Base-by-base conservation (phyloP, 371 early-diverging fungal genomes). In the Mortierella sp. region DNA sequence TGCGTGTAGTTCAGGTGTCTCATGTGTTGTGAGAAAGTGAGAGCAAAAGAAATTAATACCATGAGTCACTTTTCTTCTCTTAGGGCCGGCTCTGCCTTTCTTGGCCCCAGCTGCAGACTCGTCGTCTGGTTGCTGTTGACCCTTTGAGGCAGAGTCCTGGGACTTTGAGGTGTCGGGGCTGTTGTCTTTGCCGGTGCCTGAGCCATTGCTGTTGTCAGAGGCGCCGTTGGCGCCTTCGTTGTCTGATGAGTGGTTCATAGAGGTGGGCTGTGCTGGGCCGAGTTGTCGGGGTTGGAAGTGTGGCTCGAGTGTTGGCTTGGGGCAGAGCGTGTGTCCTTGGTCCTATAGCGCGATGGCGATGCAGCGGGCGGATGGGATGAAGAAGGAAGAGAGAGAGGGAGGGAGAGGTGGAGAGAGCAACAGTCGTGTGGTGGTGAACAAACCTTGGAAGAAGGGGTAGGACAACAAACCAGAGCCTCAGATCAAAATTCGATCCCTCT, bases 1-100 rank as follows among this genome's bases (percentile, higher is more conserved):
- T 34, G n/a, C n/a, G n/a, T n/a, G n/a, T n/a, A n/a, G n/a, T 34
- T 4, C 10, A 4, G 34, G 34, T 34, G 34, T 34, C 4, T 34
- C 34, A 4, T 7, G 4, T 34, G n/a, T n/a, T n/a, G n/a, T n/a
- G n/a, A n/a, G 34, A 34, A 34, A 34, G 34, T 10, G 34, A 34
- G 34, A 34, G 34, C 34, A 7, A 10, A 10, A 34, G 53, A 37
- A 10, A 39, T 22, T 22, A 41, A 67, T 83, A 88, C 90, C 90
- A 79, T 90, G 90, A 54, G 90, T 88, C 73, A 90, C 90, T 81
- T 90, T 90, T 81, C 90, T 74, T 67, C 90, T 67, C 68, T 90
- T 90, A 19, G 90, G 88, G 2, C 88, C 90, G 28, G 85, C 85
- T 48, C 88, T 77, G 63, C 86, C 87, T 73, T 88, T 88, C 70